Conservation (phyloP, 192 early-diverging fungal genomes). For the Coemansia sp. region DNA sequence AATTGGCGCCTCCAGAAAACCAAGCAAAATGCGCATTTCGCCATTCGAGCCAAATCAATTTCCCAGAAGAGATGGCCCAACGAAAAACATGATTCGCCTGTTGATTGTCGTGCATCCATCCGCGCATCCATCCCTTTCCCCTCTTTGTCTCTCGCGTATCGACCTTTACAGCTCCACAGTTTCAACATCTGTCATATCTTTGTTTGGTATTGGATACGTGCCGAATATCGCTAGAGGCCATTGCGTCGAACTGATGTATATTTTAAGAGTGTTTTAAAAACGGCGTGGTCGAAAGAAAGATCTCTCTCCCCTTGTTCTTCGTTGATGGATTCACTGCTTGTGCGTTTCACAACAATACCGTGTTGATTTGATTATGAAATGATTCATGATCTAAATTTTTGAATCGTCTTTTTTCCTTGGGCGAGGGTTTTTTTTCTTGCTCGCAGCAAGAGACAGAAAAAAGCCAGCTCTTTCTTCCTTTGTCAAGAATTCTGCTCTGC, state of each 20-base stretch:
- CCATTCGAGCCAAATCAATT: background rate
- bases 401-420: too few relatives aligned
- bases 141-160: background rate
- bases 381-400: too few relatives aligned
- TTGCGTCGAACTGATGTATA: constrained; percentile 39
- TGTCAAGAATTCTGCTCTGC: background rate
- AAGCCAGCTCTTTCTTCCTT: background rate
- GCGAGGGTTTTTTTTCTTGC: background rate
- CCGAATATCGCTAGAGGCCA: constrained; percentile 44
- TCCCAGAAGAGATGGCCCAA: background rate
- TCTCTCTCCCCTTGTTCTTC: background rate
- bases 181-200: background rate
- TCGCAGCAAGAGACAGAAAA: background rate
- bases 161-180: background rate
- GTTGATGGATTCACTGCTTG: background rate
- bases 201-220: constrained; percentile 34
- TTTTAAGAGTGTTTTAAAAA: constrained; percentile 26
- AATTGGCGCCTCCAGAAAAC: background rate
- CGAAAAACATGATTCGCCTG: background rate
- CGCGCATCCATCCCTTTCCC: constrained; percentile 25
- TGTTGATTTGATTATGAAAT: too few relatives aligned
- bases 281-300: constrained; percentile 11
- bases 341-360: too few relatives aligned
- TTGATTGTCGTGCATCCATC: constrained; percentile 29
- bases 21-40: background rate